These are phyloP conservation scores for Licmophora abbreviata DNA, from an alignment of 108 stramenopile species.

Conservation along the genomic window DNA sequence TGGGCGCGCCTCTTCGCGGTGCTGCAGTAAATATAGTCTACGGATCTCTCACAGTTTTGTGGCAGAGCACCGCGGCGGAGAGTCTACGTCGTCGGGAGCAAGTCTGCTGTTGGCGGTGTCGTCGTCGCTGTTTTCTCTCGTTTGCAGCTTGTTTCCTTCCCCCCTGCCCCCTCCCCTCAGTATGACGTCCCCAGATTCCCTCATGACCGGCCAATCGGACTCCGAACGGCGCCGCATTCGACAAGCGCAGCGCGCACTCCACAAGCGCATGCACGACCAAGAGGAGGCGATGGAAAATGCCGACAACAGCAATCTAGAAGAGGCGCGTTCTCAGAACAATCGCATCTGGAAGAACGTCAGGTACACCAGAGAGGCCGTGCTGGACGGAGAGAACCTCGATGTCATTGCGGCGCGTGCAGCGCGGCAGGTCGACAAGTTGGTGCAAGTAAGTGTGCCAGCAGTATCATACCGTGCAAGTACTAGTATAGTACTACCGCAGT, in stretches of 20 bases:
- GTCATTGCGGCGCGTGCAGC: constrained; percentile 52
- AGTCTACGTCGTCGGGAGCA: too few species aligned
- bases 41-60: too few species aligned
- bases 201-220: constrained; percentile 59
- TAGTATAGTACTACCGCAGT: background rate
- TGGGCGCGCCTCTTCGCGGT: too few species aligned
- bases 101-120: too few species aligned
- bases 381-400: constrained; percentile 80
- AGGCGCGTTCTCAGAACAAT: constrained; percentile 58
- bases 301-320: constrained; percentile 11
- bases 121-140: too few species aligned
- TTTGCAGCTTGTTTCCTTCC: too few species aligned
- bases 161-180: too few species aligned
- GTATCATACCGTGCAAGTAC: too few species aligned
- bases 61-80: too few species aligned
- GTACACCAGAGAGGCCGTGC: constrained; percentile 76
- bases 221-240: constrained; percentile 66
- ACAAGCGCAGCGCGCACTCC: constrained; percentile 17
- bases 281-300: constrained; percentile 17
- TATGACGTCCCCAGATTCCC: too few species aligned
- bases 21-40: too few species aligned
- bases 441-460: constrained; percentile 58
- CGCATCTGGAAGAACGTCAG: constrained; percentile 53
- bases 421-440: constrained; percentile 56
- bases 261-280: constrained; percentile 8